Base-by-base conservation (phyloP, 164 flowering plant species). In the Stephania cephalantha region DNA sequence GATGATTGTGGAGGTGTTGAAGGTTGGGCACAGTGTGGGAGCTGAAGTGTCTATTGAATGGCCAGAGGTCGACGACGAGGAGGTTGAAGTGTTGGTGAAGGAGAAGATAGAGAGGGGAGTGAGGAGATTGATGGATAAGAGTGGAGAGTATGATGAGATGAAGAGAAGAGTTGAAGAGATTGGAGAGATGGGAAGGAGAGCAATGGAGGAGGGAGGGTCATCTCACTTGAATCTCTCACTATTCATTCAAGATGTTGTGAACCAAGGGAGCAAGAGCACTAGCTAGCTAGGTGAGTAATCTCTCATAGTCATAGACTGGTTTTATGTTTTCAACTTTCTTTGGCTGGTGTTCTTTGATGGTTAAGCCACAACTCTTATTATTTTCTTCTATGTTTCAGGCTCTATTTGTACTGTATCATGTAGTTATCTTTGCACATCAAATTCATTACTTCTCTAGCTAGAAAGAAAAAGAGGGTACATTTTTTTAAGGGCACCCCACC, bases 151-250 rank as follows among this genome's bases (percentile, higher is more conserved):
- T 9, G 77, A 74, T 0, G 22, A 63, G 12, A 74, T 77, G 85
- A 85, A 85, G 46, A 64, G 42, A 44, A 84, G 79, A 75, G 90
- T 85, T 1, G 70, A 68, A 61, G 83, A 81, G 63, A 75, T 89
- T 70, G 85, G 78, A 7, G 78, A 71, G 68, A 68, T 25, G 76
- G 87, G 87, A 7, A 83, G 25, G 48, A 71, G 22, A 6, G 86
- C 87, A 13, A 45, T 84, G 79, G 87, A 85, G 64, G 80, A 78
- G 13, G 87, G 87, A 17, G 92, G 90, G 5, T 85, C 92, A 20
- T 83, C 89, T 61, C 48, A 81, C 69, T 22, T 70, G 15, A 80
- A 82, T 61, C 18, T 83, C 65, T 58, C 80, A 12, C 29, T 68
- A 1, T 74, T 89, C 42, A 83, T 89, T 30, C 76, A 84, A 73